Evolutionary conservation across 495 filamentous ascomycete genomes (phyloP).

Genomic region (Penicillium salamii): DNA sequence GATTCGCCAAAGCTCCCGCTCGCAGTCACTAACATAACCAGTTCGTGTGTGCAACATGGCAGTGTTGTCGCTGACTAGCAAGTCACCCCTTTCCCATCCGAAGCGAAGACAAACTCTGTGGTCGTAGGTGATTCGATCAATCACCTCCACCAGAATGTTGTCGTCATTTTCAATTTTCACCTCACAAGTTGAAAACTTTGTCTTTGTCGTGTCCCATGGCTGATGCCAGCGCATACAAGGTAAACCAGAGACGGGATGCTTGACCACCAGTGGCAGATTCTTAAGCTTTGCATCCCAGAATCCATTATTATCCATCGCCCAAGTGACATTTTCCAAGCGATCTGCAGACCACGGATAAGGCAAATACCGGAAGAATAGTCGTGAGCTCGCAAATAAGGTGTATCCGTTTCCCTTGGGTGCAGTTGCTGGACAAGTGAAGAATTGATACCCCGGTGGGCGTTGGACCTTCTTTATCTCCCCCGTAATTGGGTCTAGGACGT

Average conservation of each 20-base stretch:
- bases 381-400: slow-evolving; percentile 52
- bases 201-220: slow-evolving; percentile 49
- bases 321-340: slow-evolving; percentile 37
- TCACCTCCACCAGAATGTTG: slow-evolving; percentile 16
- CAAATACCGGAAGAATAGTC: slow-evolving; percentile 49
- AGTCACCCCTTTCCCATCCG: slow-evolving; percentile 53
- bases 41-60: slow-evolving; percentile 52
- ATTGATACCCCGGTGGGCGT: slow-evolving; percentile 42
- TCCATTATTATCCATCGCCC: slow-evolving; percentile 38
- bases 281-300: slow-evolving; percentile 39
- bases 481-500: slow-evolving; percentile 27
- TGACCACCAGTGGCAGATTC: slow-evolving; percentile 47
- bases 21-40: slow-evolving; percentile 37
- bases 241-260: slow-evolving; percentile 38
- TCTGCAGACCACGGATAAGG: slow-evolving; percentile 36
- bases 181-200: slow-evolving; percentile 45
- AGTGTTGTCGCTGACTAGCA: slow-evolving; percentile 53
- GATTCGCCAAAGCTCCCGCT: slow-evolving; percentile 52
- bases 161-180: slow-evolving; percentile 45
- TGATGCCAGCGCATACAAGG: slow-evolving; percentile 55
- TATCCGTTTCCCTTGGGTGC: slow-evolving; percentile 46
- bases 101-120: slow-evolving; percentile 46
- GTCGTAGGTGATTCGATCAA: slow-evolving; percentile 47
- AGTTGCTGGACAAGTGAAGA: slow-evolving; percentile 48
- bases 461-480: slow-evolving; percentile 25